Base-by-base conservation (phyloP, 2,329 filamentous ascomycete species). In the Sporothrix mexicana region DNA sequence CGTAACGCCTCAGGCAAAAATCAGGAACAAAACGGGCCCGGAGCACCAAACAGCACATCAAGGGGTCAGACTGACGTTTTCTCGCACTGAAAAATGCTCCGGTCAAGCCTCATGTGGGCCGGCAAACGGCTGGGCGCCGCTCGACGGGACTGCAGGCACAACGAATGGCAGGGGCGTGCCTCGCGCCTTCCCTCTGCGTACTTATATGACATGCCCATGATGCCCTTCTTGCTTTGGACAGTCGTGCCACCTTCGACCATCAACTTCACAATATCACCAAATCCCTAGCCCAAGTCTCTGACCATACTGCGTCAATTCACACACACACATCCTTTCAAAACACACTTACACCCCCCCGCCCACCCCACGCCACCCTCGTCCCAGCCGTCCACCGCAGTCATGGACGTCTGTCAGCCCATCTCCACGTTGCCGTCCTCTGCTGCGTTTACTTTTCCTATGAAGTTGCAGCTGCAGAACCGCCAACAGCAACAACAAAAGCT, bases 401-500 rank as follows among this genome's bases (percentile, higher is more conserved):
- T 73, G 74, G 62, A 73, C 53, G 30, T 67, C 61, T 61, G 47
- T 70, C 74, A 73, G 67, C 25, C 74, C 66, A 72, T 72, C 3
- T 43, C 69, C 7, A 66, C 57, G 36, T 5, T 64, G 62, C 59
- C 74, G 30, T 72, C 73, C 3, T 69, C 57, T 30, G 45, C 64
- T 53, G 45, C 73, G 59, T 61, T 70, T 68, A 36, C 59, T 23
- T 47, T 53, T 43, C 59, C 55, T 47, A 59, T 73, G 45, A 68
- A 66, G 20, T 53, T 71, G 71, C 64, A 73, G 66, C 23, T 51
- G 12, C 74, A 68, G 75, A 73, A 74, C 71, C 51, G 57, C 20
- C 64, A 62, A 55, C 66, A 75, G 76, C 61, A 79, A 81, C 72
- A 79, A 80, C 76, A 77, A 76, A 69, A 70, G 49, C 43, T 69